Base-by-base conservation (phyloP, 164 flowering plant genomes). In the Buxus sempervirens region DNA sequence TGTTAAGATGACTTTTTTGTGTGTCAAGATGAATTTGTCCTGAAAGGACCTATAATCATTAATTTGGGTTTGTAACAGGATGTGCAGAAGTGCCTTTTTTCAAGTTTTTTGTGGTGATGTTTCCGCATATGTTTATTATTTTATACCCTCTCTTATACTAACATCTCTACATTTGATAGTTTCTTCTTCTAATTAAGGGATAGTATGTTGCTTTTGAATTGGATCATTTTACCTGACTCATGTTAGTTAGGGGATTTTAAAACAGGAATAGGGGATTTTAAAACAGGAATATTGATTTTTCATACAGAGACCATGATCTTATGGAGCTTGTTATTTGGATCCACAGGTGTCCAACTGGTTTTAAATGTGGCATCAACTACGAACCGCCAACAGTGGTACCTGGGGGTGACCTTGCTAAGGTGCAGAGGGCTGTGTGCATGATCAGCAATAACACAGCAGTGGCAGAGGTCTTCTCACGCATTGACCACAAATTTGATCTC, bases 391-490 rank as follows among this genome's bases (percentile, higher is more conserved):
- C 92, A 56, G 88, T 88, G 65, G 95, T 89, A 14, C 92, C 95
- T 0, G 90, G 92, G 1, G 95, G 90, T 22, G 92, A 89, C 71
- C 89, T 89, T 26, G 95, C 95, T 41, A 85, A 71, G 82, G 92
- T 88, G 72, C 86, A 88, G 78, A 84, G 92, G 36, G 95, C 95
- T 19, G 95, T 89, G 22, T 89, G 95, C 76, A 89, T 89, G 95
- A 89, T 89, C 62, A 89, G 95, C 77, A 89, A 89, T 83, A 89
- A 88, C 79, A 89, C 95, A 2, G 95, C 95, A 4, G 90, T 89
- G 27, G 92, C 89, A 0, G 92, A 89, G 75, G 95, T 89, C 24
- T 89, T 89, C 64, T 72, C 85, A 22, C 68, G 89, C 58, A 89
- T 89, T 18, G 85, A 87, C 71, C 85, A 82, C 78, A 89, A 89